Evolutionary conservation across 1,284 basidiomycete species (phyloP), one percentile per base, ranked within the genome.

Genomic region (Agaricales sp.): DNA sequence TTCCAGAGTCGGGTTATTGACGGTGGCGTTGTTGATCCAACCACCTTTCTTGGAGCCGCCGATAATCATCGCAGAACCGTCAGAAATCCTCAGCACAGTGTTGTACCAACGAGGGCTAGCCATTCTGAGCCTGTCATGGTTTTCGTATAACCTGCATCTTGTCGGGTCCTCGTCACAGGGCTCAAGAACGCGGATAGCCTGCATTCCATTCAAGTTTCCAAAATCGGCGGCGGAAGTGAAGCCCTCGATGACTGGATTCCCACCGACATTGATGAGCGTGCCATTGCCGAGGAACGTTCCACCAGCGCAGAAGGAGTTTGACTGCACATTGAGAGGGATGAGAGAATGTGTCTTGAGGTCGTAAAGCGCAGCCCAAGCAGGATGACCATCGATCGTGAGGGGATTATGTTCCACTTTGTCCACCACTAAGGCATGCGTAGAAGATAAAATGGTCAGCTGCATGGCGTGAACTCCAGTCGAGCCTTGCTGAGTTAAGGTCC

Each of bases 361-460:
- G 63, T 82, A 91, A 18, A 89, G 60, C 1, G 80, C 77, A 0
- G 74, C 84, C 88, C 88, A 92, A 2, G 87, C 87, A 13, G 86
- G 82, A 57, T 85, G 83, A 1, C 82, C 81, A 51, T 77, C 67
- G 58, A 86, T 70, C 0, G 77, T 73, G 41, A 90, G 68, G 6
- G 84, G 82, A 58, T 92, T 92, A 60, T 88, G 83, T 61, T 91
- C 87, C 14, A 89, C 86, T 64, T 90, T 91, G 72, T 91, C 88
- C 35, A 91, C 61, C 52, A 91, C 73, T 50, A 90, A 64, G 14
- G 78, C 84, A 56, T 85, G 81, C n/a, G 72, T 76, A 18, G 76
- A 59, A 2, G 84, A 88, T 52, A 90, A 73, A 52, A 92, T 67
- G 2, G 71, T 70, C 47, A 90, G 61, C 60, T 91, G 87, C 88